phyloP scores from a whole-genome alignment of 1,284 basidiomycete species.

The Rhodotorula sp. region DNA sequence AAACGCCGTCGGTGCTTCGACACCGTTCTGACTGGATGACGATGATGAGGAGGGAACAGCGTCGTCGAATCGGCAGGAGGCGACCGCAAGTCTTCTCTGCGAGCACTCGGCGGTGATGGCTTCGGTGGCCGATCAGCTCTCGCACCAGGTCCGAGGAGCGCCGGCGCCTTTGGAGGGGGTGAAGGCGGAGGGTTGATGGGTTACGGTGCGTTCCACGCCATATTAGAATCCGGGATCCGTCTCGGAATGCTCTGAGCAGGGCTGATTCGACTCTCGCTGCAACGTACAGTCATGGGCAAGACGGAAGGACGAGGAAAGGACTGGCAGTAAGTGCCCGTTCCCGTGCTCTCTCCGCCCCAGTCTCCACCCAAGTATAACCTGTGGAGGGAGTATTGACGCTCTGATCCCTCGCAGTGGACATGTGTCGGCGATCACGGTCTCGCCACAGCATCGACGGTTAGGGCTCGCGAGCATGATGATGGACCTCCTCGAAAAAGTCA shows the following conservation, averaged over 20 bases:
- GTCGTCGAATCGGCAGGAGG: conserved; percentile 38
- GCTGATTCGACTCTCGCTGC: neutral
- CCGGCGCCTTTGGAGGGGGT: conserved; percentile 60
- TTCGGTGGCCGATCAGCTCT: neutral
- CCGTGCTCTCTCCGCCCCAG: neutral
- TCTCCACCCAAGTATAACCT: fast-evolving
- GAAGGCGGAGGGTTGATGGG: conserved; percentile 76
- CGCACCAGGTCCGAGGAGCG: conserved; percentile 57
- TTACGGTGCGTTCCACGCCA: conserved; percentile 59
- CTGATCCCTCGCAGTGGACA: conserved; percentile 58
- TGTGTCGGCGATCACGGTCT: conserved; percentile 85
- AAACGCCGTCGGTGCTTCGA: neutral
- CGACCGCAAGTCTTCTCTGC: neutral
- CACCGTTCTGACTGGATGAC: neutral
- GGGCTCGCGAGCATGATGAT: conserved; percentile 79
- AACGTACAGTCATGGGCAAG: conserved; percentile 70
- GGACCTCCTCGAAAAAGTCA: conserved; percentile 74
- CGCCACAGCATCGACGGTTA: conserved; percentile 83
- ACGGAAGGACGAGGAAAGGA: conserved; percentile 70
- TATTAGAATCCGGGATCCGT: too few relatives aligned
- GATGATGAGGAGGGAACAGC: conserved; percentile 2
- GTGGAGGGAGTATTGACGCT: neutral
- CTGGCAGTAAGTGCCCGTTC: conserved; percentile 59
- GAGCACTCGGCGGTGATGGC: neutral
- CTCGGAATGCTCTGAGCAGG: neutral